These are phyloP conservation scores for Hymenoscyphus fraxineus DNA, from an alignment of 2,329 filamentous ascomycete species.

Conservation along the genomic window DNA sequence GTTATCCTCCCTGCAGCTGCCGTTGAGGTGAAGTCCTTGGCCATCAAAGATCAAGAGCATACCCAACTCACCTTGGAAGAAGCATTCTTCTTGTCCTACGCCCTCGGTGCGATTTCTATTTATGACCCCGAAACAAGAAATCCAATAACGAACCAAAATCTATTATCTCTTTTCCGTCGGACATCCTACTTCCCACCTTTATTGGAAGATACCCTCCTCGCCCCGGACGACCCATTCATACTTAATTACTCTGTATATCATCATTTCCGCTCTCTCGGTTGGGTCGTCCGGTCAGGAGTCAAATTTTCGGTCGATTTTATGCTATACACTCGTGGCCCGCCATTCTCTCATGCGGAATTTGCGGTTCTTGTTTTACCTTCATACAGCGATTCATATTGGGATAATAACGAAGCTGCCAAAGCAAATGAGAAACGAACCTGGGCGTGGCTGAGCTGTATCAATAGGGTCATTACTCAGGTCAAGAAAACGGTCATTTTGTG, in stretches of 20 bases:
- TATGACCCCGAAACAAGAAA: conserved; percentile 45
- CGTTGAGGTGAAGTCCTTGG: conserved; percentile 24
- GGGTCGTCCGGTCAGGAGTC: conserved; percentile 87
- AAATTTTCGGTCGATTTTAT: conserved; percentile 95
- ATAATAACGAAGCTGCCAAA: conserved; percentile 46
- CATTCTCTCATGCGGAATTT: conserved; percentile 94
- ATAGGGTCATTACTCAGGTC: conserved; percentile 84
- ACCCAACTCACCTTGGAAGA: conserved; percentile 90
- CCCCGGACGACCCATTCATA: conserved; percentile 79
- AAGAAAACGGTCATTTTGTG: conserved; percentile 84
- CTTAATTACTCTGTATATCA: conserved; percentile 88
- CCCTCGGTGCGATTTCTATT: conserved; percentile 69
- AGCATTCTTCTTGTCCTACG: conserved; percentile 84
- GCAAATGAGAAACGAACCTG: conserved; percentile 54
- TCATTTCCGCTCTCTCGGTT: conserved; percentile 91
- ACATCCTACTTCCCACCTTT: conserved; percentile 65
- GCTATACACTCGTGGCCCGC: conserved; percentile 89
- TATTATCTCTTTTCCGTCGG: conserved; percentile 64
- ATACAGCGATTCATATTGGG: conserved; percentile 73
- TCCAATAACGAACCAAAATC: conserved; percentile 49
- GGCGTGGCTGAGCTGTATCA: conserved; percentile 85
- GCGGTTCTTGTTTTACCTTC: conserved; percentile 80
- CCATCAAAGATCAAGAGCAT: conserved; percentile 65
- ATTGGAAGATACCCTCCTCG: conserved; percentile 41
- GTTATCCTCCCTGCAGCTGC: not conserved